A percentile compares a stretch with the other conserved stretches of the same genome.
phyloP scores from a whole-genome alignment of 2,329 filamentous ascomycete genomes.

The Fusarium setosum region DNA sequence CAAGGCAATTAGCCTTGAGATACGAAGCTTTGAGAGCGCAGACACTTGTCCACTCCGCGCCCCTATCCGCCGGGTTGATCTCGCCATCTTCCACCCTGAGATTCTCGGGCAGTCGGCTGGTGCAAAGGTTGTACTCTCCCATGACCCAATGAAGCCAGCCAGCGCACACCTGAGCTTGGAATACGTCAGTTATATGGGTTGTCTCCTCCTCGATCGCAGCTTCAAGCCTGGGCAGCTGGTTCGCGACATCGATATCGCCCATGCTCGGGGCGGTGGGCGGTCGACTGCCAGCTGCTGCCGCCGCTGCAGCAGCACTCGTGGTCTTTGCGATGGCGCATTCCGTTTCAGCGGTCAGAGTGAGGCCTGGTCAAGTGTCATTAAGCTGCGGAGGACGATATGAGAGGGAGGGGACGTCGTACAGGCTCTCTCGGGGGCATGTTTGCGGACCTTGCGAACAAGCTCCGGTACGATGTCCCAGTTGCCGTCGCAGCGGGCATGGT shows the following conservation, averaged over 20 bases:
- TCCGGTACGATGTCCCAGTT: constrained; percentile 90
- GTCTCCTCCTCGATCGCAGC: constrained; percentile 69
- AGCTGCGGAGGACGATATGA: constrained; percentile 4
- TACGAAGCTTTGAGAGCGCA: constrained; percentile 84
- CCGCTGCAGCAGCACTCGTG: constrained; percentile 49
- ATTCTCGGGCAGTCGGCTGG: constrained; percentile 70
- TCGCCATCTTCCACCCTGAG: constrained; percentile 66
- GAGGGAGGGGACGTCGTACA: constrained; percentile 69
- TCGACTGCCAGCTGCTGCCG: constrained; percentile 40
- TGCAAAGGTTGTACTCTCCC: constrained; percentile 71
- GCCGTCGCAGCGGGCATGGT: constrained; percentile 87
- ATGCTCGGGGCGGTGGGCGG: constrained; percentile 56
- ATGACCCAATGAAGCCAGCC: constrained; percentile 87
- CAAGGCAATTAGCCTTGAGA: constrained; percentile 75
- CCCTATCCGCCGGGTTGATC: constrained; percentile 62
- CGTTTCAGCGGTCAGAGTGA: constrained; percentile 75
- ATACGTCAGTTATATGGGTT: constrained; percentile 65
- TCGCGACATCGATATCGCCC: constrained; percentile 58
- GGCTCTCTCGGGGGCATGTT: constrained; percentile 86
- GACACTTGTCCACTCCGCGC: constrained; percentile 82
- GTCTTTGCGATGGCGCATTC: constrained; percentile 73
- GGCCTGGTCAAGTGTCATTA: constrained; percentile 59
- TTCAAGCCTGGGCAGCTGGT: constrained; percentile 62
- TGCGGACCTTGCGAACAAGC: constrained; percentile 90
- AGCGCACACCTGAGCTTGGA: constrained; percentile 85